Conservation (phyloP, 2,329 filamentous ascomycete genomes). For the Aspergillus arachidicola region DNA sequence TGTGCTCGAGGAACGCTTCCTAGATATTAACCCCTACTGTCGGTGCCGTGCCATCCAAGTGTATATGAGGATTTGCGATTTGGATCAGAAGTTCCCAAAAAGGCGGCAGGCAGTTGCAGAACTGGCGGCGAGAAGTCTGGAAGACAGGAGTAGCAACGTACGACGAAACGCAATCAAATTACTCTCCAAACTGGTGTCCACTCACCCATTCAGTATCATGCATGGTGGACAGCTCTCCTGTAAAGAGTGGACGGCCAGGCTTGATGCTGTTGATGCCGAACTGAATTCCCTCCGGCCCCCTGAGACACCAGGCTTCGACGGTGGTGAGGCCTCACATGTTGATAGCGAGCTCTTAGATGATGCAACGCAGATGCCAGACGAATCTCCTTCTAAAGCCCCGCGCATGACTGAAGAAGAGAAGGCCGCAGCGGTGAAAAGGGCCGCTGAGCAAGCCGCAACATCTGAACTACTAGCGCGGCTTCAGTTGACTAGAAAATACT, state of each 20-base stretch:
- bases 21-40: conserved; percentile 96
- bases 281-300: conserved; percentile 78
- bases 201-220: conserved; percentile 90
- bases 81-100: conserved; percentile 96
- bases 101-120: conserved; percentile 84
- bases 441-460: conserved; percentile 82
- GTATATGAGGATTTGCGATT: conserved; percentile 84
- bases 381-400: conserved; percentile 65
- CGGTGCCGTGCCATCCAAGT: conserved; percentile 90
- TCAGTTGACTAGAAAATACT: conserved; percentile 85
- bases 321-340: conserved; percentile 68
- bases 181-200: conserved; percentile 83
- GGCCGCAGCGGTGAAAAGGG: conserved; percentile 72
- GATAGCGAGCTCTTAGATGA: conserved; percentile 83
- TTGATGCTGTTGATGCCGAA: conserved; percentile 82
- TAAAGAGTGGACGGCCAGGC: conserved; percentile 80
- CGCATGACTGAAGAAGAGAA: conserved; percentile 80
- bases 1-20: conserved; percentile 90
- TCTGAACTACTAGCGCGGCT: conserved; percentile 86
- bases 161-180: conserved; percentile 93
- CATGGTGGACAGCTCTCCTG: conserved; percentile 83
- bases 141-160: conserved; percentile 98
- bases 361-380: conserved; percentile 73
- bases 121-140: conserved; percentile 81
- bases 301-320: conserved; percentile 71